Base-by-base conservation (phyloP, 2,329 filamentous ascomycete genomes). In the Elsinoe australis region DNA sequence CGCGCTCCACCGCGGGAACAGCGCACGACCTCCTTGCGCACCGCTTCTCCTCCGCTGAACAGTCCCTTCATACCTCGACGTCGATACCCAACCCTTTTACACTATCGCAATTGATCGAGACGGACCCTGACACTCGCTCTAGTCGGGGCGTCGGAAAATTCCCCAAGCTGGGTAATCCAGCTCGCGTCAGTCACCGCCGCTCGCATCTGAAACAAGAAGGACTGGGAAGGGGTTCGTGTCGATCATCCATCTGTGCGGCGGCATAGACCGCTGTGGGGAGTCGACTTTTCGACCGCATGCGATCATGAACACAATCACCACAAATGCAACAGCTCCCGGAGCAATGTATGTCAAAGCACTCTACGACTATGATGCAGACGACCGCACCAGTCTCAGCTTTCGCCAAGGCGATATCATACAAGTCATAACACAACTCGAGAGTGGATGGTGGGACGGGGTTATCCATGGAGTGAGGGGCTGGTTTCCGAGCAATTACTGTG, bases 401-500 rank as follows among this genome's bases (percentile, higher is more conserved):
- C 87, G 87, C 59, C 85, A 94, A 66, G 92, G 92, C 61, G 92
- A 98, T 69, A 82, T 96, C 57, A 98, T 98, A 60, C 90, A 96
- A 70, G 92, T 98, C 59, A 90, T 98, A 59, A 98, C 92, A 47
- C 90, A 95, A 69, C 76, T 96, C 50, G 92, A 98, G 67, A 96
- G 89, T 61, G 92, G 92, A 49, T 98, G 92, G 92, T 98, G 92
- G 92, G 92, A 98, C 70, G 92, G 92, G 41, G 87, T 98, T 49
- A 95, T 98, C 64, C 92, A 95, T 61, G 87, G 89, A 51, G 85
- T 95, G 57, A 83, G 92, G 63, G 92, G 92, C 64, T 98, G 92
- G 92, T 98, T 98, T 66, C 92, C 92, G 29, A 96, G 90, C 74
- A 98, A 98, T 67, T 98, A 98, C 70, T 96, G 92, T 71, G 82